phyloP scores from a whole-genome alignment of 164 flowering plant genomes.

The Macadamia tetraphylla region DNA sequence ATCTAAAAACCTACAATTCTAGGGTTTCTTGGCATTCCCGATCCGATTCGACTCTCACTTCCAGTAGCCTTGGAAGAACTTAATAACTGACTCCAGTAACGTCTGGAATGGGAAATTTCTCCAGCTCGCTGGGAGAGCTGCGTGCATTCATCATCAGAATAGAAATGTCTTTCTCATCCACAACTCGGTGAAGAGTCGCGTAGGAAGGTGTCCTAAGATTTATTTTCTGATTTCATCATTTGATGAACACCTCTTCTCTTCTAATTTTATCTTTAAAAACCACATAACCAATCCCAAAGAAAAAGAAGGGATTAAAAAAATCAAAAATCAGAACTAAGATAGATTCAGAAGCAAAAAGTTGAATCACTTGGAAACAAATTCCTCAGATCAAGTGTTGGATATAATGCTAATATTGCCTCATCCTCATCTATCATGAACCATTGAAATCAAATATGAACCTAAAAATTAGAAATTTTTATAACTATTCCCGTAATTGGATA shows the following conservation, averaged over 20 bases:
- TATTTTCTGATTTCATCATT: conserved; percentile 30
- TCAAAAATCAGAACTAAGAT: neutral
- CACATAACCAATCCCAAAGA: too few relatives aligned
- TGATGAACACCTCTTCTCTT: conserved; percentile 13
- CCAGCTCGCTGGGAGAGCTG: too few relatives aligned
- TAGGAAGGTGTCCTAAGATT: conserved; percentile 56
- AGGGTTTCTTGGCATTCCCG: too few relatives aligned
- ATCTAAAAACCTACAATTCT: too few relatives aligned
- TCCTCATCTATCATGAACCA: conserved; percentile 19
- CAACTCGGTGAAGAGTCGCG: conserved; percentile 28
- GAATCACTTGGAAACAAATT: conserved; percentile 16
- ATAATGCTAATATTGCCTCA: conserved; percentile 18
- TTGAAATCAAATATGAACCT: neutral
- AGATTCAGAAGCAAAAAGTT: conserved; percentile 27
- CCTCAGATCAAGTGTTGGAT: conserved; percentile 50
- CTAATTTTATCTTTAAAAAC: too few relatives aligned
- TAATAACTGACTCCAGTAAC: too few relatives aligned
- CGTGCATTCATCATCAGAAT: conserved; percentile 26
- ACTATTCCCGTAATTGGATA: too few relatives aligned
- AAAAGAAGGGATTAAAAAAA: neutral
- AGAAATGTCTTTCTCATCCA: conserved; percentile 37
- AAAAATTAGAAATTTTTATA: too few relatives aligned
- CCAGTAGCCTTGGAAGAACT: too few relatives aligned
- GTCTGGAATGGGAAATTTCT: too few relatives aligned
- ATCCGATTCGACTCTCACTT: too few relatives aligned